phyloP scores from a whole-genome alignment of 1,139 yeast genomes.

The Candida sojae region DNA sequence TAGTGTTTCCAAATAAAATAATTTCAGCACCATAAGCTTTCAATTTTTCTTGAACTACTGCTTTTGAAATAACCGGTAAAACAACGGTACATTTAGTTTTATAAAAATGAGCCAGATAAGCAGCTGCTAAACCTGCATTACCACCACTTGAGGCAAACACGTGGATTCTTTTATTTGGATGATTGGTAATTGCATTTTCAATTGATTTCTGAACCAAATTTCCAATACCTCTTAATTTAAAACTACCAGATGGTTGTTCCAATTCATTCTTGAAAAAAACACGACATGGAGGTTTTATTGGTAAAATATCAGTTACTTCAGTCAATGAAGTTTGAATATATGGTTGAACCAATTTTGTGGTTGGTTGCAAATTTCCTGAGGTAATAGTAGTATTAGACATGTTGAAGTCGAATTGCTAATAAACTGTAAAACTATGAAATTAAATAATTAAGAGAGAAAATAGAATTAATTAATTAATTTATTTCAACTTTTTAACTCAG shows the following conservation, averaged over 20 bases:
- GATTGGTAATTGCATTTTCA: constrained; percentile 13
- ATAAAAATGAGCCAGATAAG: constrained; percentile 52
- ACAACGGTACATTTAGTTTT: constrained; percentile 63
- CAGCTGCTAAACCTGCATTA: constrained; percentile 79
- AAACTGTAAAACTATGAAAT: not conserved
- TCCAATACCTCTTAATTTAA: constrained; percentile 70
- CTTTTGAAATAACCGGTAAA: constrained; percentile 53
- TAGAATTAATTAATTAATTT: not conserved
- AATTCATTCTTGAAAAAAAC: constrained; percentile 62
- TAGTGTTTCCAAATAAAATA: constrained; percentile 53
- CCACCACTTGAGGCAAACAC: constrained; percentile 75
- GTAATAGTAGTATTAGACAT: constrained; percentile 11
- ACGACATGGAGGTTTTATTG: constrained; percentile 42
- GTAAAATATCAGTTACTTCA: constrained; percentile 34
- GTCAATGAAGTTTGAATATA: constrained; percentile 45
- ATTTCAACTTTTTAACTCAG: constrained; percentile 1
- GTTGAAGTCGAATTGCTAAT: constrained; percentile 13
- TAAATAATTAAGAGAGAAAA: not conserved
- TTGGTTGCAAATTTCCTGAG: constrained; percentile 13
- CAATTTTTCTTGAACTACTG: constrained; percentile 27
- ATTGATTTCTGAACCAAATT: constrained; percentile 37
- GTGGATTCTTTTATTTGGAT: constrained; percentile 33
- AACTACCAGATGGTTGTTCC: constrained; percentile 73
- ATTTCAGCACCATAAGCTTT: constrained; percentile 56
- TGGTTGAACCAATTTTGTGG: constrained; percentile 20